Evolutionary conservation across 2,329 filamentous ascomycete species (phyloP), one percentile per base, ranked within the genome.

Genomic region (Hawksworthiomyces lignivorus): DNA sequence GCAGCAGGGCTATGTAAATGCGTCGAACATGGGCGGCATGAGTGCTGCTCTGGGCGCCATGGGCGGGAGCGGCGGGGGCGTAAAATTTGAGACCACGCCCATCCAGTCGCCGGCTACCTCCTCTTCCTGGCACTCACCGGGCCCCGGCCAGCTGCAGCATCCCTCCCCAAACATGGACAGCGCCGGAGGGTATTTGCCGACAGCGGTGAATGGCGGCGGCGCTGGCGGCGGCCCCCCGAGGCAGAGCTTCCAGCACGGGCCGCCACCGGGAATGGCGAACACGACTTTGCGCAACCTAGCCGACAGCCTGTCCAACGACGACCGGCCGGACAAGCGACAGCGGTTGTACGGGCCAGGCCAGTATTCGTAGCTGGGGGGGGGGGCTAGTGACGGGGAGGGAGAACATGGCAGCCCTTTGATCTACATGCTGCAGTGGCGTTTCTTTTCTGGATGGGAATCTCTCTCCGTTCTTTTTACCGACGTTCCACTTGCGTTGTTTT

Each of bases 51-150:
- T n/a, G n/a, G 50, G 53, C 7, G 57, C 14, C n/a, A 36, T 46
- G 32, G 12, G 8, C 3, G 24, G 56, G 8, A 54, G 55, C 15
- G 55, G 46, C 48, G 56, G 56, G 7, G 55, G 60, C 19, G 59
- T 65, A 41, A 78, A 78, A 51, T 75, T 75, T 45, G 67, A 69
- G 45, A 70, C 74, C 38, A 69, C 72, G 3, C 72, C 72, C n/a
- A 71, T 74, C 44, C 70, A 73, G 43, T 74, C 73, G 3, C 69
- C 73, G 15, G 58, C 69, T 9, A 69, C 68, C 26, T 64, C 62
- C 29, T 60, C 58, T 43, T 70, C 58, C 41, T 75, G 60, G 72
- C 68, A 63, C 62, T 75, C 72, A 10, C 72, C 73, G 0, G 64
- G 65, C 19, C 29, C 32, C 3, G 33, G 38, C 14, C 70, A 73